These are phyloP conservation scores for Karstenula rhodostoma DNA, from an alignment of 2,329 filamentous ascomycete species.

Conservation along the genomic window DNA sequence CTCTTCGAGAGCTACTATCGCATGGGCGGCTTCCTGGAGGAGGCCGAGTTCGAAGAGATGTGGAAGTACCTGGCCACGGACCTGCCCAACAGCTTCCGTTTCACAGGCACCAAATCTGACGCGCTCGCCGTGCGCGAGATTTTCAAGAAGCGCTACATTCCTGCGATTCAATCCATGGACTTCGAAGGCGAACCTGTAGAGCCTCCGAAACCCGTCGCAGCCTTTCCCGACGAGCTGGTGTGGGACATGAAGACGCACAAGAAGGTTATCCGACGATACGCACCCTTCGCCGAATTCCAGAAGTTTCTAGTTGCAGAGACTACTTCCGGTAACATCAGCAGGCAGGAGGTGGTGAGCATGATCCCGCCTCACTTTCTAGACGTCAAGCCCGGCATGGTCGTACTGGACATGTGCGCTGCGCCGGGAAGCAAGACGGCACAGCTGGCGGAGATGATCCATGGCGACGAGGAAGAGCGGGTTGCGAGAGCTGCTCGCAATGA, in stretches of 20 bases:
- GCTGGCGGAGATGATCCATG: constrained; percentile 91
- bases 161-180: constrained; percentile 84
- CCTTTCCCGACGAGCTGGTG: constrained; percentile 94
- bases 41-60: constrained; percentile 80
- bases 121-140: constrained; percentile 91
- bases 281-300: constrained; percentile 94
- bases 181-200: constrained; percentile 83
- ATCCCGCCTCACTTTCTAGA: constrained; percentile 95
- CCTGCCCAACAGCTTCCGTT: constrained; percentile 95
- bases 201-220: constrained; percentile 80
- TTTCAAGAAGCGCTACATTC: constrained; percentile 87
- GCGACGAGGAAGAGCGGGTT: constrained; percentile 88
- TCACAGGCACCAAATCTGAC: constrained; percentile 94
- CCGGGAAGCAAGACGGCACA: constrained; percentile 97
- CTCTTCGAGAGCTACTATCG: constrained; percentile 85
- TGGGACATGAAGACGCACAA: constrained; percentile 99
- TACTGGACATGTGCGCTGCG: constrained; percentile 94
- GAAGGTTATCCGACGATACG: constrained; percentile 91
- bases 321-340: constrained; percentile 94
- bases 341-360: constrained; percentile 98
- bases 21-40: constrained; percentile 74
- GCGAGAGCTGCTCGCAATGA: constrained; percentile 72
- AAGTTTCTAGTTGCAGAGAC: constrained; percentile 98
- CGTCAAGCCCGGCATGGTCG: constrained; percentile 87
- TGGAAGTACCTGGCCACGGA: constrained; percentile 86